Evolutionary conservation across 345 rosid genomes (phyloP).

Genomic region (Populus alba): DNA sequence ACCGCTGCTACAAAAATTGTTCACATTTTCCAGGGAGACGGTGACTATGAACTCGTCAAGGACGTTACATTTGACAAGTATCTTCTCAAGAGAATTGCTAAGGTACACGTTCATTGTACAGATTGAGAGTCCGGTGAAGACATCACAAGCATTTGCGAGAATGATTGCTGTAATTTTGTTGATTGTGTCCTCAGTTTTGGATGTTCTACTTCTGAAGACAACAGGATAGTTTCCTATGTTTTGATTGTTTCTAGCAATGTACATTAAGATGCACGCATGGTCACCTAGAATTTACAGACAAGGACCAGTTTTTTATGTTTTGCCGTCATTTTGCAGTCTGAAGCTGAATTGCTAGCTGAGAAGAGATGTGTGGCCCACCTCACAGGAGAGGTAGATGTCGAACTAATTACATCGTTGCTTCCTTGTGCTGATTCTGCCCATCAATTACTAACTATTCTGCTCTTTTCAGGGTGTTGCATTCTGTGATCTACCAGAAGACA

Average conservation of each 20-base stretch:
- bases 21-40: conserved; percentile 65
- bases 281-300: not conserved
- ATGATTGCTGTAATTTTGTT: not conserved
- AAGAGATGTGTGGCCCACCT: conserved; percentile 97
- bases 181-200: too few species aligned
- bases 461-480: conserved; percentile 71
- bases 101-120: conserved; percentile 41
- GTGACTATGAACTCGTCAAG: conserved; percentile 89
- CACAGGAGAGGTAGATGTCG: conserved; percentile 69
- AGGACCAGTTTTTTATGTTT: not conserved
- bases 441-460: conserved; percentile 6
- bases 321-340: conserved; percentile 46
- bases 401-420: not conserved
- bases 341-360: conserved; percentile 89
- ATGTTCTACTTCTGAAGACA: not conserved
- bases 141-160: not conserved
- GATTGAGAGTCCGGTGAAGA: not conserved
- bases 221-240: not conserved
- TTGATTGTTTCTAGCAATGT: too few species aligned
- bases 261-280: too few species aligned
- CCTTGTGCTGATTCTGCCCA: not conserved
- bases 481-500: conserved; percentile 94
- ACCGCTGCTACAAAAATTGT: conserved; percentile 3
- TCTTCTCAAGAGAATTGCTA: conserved; percentile 67
- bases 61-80: conserved; percentile 79